These are phyloP conservation scores for Zygoascus flipseniorum DNA, from an alignment of 805 yeast species.

Conservation along the genomic window DNA sequence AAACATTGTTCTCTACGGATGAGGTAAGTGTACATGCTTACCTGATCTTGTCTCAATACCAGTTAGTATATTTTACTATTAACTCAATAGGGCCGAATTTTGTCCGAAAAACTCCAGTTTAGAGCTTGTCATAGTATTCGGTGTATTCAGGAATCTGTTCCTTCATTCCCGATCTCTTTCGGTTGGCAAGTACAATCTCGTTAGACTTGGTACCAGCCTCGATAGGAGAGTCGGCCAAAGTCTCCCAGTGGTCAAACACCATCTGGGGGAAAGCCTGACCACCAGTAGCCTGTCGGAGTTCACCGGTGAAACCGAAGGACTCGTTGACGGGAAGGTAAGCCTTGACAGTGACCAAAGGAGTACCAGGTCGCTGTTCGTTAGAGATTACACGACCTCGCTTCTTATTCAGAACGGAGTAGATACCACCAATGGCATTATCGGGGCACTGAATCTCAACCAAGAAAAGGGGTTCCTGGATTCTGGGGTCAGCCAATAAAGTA, in stretches of 20 bases:
- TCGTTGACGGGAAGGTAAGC: constrained; percentile 99
- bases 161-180: constrained; percentile 97
- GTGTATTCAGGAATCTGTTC: constrained; percentile 97
- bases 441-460: constrained; percentile 99
- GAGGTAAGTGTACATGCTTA: no score
- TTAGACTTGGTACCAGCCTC: constrained; percentile 75
- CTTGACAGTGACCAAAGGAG: constrained; percentile 99
- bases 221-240: constrained; percentile 84
- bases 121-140: constrained; percentile 63
- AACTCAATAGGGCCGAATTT: background rate
- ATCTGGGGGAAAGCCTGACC: constrained; percentile 99
- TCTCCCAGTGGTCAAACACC: constrained; percentile 98
- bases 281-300: constrained; percentile 99
- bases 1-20: no score
- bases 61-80: background rate
- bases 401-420: constrained; percentile 98
- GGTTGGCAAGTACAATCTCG: constrained; percentile 53
- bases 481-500: constrained; percentile 96
- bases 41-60: background rate
- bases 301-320: constrained; percentile 99
- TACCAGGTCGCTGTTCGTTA: constrained; percentile 99
- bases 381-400: constrained; percentile 97
- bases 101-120: constrained; percentile 17
- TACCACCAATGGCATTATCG: constrained; percentile 99
- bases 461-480: constrained; percentile 98